phyloP scores from a whole-genome alignment of 2,329 filamentous ascomycete genomes.

The Fusarium sp. region DNA sequence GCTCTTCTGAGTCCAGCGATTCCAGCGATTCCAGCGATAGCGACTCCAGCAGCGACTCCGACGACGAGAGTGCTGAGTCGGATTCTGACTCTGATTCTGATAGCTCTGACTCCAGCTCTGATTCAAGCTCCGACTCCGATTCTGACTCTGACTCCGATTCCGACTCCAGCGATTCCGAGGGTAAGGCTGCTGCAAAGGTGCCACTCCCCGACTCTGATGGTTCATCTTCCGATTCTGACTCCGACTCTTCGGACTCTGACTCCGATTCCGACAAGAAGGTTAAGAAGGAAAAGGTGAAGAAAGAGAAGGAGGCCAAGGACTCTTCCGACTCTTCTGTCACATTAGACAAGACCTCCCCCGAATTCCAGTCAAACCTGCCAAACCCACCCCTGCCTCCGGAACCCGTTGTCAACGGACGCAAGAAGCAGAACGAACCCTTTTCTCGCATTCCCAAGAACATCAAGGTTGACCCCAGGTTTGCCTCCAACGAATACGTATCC shows the following conservation, averaged over 20 bases:
- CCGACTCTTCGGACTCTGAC: slow-evolving; percentile 50
- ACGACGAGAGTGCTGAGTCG: slow-evolving; percentile 53
- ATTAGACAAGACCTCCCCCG: slow-evolving; percentile 62
- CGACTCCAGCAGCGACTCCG: slow-evolving; percentile 48
- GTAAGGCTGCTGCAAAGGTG: slow-evolving; percentile 54
- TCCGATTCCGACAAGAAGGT: slow-evolving; percentile 46
- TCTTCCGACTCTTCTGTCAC: slow-evolving; percentile 63
- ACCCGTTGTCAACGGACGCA: slow-evolving; percentile 54
- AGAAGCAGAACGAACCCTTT: slow-evolving; percentile 75
- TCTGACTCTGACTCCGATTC: slow-evolving; percentile 56
- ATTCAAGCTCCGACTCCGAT: slow-evolving; percentile 50
- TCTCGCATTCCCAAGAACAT: slow-evolving; percentile 79
- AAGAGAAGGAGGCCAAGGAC: slow-evolving; percentile 42
- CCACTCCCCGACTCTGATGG: slow-evolving; percentile 58
- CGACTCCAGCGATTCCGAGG: slow-evolving; percentile 52
- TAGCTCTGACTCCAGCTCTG: slow-evolving; percentile 45
- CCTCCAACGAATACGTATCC: slow-evolving; percentile 83
- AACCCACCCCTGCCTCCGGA: slow-evolving; percentile 66
- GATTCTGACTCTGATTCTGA: slow-evolving; percentile 49
- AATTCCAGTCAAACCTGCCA: slow-evolving; percentile 48
- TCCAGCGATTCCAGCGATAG: slow-evolving; percentile 46
- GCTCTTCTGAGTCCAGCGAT: slow-evolving; percentile 40
- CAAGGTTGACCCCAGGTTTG: slow-evolving; percentile 74
- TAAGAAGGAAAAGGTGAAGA: slow-evolving; percentile 38
- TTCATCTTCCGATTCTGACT: slow-evolving; percentile 49